Base-by-base conservation (phyloP, 176 grass and related monocot genomes). In the Carex parvula region DNA sequence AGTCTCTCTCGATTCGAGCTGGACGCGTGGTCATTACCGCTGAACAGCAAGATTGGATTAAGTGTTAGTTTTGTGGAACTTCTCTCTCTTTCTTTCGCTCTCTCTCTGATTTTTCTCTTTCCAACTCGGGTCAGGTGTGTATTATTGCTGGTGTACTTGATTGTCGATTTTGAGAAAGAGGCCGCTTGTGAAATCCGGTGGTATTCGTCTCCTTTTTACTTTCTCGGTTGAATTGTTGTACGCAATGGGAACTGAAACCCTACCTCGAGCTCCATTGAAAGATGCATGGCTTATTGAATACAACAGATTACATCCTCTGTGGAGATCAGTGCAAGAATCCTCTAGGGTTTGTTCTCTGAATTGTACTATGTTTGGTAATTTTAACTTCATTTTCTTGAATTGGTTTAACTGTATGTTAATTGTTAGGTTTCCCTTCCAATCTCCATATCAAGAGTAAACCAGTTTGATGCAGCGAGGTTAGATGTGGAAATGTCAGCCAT, bases 401-500 rank as follows among this genome's bases (percentile, higher is more conserved):
- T 50, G 26, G 82, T 75, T 32, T 2, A 70, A 55, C 15, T 83
- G 9, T 71, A 11, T 84, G 77, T 76, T 44, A 84, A 9, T 80
- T 64, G 42, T 62, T 84, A 98, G 95, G 84, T 83, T 21, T 88
- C 80, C 63, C 89, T 95, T 80, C 92, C 91, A 15, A 85, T 98
- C 65, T 84, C 89, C 6, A 91, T 93, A 86, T 98, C 95, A 84
- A 88, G 92, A 90, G 95, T 98, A 20, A 95, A 95, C 88, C 95
- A 98, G 78, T 98, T 98, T 26, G 95, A 98, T 69, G 92, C 95
- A 10, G 95, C 91, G 15, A 90, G 92, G 84, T 79, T 98, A 39
- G 95, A 98, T 83, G 88, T 95, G 8, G 95, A 98, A 75, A 95
- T 98, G 95, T 91, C 95, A 5, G 93, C 92, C 69, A 98, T 98